Percentiles rank a stretch among this genome's conserved stretches.
phyloP scores from a whole-genome alignment of 176 grass and related monocot genomes.

The Triticum aestivum region DNA sequence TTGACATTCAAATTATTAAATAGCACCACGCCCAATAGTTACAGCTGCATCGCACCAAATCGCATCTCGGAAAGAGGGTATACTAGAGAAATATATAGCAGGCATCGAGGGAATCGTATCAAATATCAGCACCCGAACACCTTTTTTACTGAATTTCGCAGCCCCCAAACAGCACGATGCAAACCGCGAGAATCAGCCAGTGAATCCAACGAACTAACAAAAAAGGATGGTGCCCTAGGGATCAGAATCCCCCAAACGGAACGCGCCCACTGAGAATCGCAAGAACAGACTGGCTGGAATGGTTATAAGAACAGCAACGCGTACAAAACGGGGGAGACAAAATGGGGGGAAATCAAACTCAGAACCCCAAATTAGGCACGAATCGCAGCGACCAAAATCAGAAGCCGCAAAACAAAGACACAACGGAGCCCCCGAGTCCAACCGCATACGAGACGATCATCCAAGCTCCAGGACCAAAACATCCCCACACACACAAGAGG shows the following conservation, averaged over 20 bases:
- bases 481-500: not conserved
- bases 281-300: not conserved
- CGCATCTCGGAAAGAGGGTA: conserved; percentile 30
- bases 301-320: not conserved
- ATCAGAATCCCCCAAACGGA: not conserved
- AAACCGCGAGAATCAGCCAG: not conserved
- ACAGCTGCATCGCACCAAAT: conserved; percentile 28
- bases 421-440: not conserved
- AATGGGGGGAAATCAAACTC: not conserved
- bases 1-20: conserved; percentile 12
- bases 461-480: not conserved
- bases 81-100: conserved; percentile 21
- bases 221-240: not conserved
- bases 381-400: not conserved
- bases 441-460: not conserved
- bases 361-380: not conserved
- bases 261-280: not conserved
- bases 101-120: conserved; percentile 44
- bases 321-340: too few species aligned
- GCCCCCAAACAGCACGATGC: not conserved
- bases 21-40: not conserved
- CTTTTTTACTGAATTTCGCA: not conserved
- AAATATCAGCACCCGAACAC: not conserved
- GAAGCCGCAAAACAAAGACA: not conserved
- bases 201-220: not conserved